Base-by-base conservation (phyloP, 2,329 filamentous ascomycete species). In the Colletotrichum sidae region DNA sequence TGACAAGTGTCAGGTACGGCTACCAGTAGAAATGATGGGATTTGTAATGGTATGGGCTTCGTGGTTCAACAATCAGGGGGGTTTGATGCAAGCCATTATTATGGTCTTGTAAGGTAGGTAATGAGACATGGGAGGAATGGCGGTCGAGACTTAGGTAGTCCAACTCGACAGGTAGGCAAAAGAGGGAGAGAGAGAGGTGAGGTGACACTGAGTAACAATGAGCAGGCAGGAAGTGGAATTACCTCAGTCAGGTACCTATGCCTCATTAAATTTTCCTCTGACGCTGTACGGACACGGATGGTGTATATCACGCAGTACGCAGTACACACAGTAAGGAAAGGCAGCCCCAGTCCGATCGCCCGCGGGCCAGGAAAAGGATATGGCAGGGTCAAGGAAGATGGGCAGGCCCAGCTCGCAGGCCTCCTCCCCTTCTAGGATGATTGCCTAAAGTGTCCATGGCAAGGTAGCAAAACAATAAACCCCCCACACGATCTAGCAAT, bases 1-100 rank as follows among this genome's bases (percentile, higher is more conserved):
- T 25, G 4, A 2, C 25, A 25, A 39, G 47, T 41, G 41, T 25
- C 41, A 63, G 60, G 60, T 15, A 63, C 55, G 25, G 15, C 53
- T 12, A 38, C 55, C 55, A 63, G 35, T 63, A 15, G 49, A n/a
- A 25, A 34, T 41, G 47, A 46, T 59, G 35, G 35, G 47, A 63
- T 63, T 63, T 53, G 60, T 59, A 59, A 63, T 49, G 35, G 39
- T 17, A n/a, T 10, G 13, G 15, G 44, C 8, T 17, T 46, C 42
- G n/a, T 15, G 13, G 15, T n/a, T n/a, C 38, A 13, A 9, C 41
- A 38, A 15, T 8, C 35, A 15, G 25, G 38, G 25, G 34, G n/a
- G 37, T 12, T 41, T 7, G 10, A 13, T 39, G 11, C 39, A 45
- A 33, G 44, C 15, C 41, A 17, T 45, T 42, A 15, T 12, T 33